phyloP scores from a whole-genome alignment of 1,284 basidiomycete genomes.

The Rhodotorula sp. region DNA sequence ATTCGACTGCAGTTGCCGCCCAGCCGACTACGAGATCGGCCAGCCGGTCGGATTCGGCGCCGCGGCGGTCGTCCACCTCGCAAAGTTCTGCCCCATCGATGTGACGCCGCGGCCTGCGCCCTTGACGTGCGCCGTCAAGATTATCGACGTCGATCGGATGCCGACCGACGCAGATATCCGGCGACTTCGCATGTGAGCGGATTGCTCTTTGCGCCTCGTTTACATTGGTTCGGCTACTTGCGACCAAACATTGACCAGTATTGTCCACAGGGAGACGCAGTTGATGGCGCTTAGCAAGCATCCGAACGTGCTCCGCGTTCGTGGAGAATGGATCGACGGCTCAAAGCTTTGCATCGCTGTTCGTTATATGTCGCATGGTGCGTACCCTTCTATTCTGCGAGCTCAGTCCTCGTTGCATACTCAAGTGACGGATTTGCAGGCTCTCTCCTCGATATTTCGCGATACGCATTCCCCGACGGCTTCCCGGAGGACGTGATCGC shows the following conservation, averaged over 20 bases:
- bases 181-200: slow-evolving; percentile 40
- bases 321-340: slow-evolving; percentile 81
- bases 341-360: slow-evolving; percentile 80
- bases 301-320: slow-evolving; percentile 82
- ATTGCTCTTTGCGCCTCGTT: background rate
- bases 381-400: background rate
- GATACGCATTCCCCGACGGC: slow-evolving; percentile 74
- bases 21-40: slow-evolving; percentile 69
- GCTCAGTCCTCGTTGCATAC: too few relatives aligned
- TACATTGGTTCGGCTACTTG: too few relatives aligned
- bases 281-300: slow-evolving; percentile 92
- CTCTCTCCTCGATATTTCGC: slow-evolving; percentile 47
- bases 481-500: slow-evolving; percentile 81
- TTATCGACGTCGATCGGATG: slow-evolving; percentile 77
- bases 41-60: slow-evolving; percentile 66
- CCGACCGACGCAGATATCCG: slow-evolving; percentile 41
- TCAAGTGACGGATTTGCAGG: slow-evolving; percentile 4
- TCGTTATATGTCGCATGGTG: slow-evolving; percentile 73
- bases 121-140: slow-evolving; percentile 51
- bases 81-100: slow-evolving; percentile 52
- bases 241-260: slow-evolving; percentile 47
- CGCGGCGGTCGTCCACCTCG: slow-evolving; percentile 79
- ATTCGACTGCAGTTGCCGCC: slow-evolving; percentile 58
- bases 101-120: slow-evolving; percentile 51
- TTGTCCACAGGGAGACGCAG: slow-evolving; percentile 65